Conservation (phyloP, 73 alveolate species). For the Paramecium octaurelia region DNA sequence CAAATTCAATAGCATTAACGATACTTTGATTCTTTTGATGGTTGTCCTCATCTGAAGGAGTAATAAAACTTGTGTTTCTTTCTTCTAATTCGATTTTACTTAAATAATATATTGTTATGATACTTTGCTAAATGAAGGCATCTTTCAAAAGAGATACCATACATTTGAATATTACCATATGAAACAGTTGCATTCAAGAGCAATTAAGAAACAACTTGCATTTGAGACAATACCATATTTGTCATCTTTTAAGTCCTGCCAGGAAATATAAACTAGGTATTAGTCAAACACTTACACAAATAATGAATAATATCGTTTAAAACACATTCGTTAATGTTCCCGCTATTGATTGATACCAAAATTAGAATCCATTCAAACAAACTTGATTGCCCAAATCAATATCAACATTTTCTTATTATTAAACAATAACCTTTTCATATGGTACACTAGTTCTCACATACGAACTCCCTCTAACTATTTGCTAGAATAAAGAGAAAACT, state of each 20-base stretch:
- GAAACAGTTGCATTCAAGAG: neutral
- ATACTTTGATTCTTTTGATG: neutral
- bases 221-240: neutral
- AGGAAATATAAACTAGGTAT: neutral
- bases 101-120: neutral
- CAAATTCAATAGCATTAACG: neutral
- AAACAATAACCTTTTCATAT: neutral
- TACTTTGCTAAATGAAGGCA: constrained; percentile 11
- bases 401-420: neutral
- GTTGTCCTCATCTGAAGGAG: neutral
- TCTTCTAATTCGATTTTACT: neutral
- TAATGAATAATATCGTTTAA: neutral
- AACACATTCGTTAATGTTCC: neutral
- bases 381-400: neutral
- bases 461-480: neutral
- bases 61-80: neutral
- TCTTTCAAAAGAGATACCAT: neutral
- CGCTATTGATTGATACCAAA: neutral
- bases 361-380: neutral
- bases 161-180: neutral
- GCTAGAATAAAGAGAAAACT: neutral
- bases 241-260: constrained; percentile 9
- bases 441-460: neutral
- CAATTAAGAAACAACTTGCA: neutral
- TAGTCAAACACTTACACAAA: neutral